Conservation (phyloP, 371 early-diverging fungal species). For the Blakeslea trispora region DNA sequence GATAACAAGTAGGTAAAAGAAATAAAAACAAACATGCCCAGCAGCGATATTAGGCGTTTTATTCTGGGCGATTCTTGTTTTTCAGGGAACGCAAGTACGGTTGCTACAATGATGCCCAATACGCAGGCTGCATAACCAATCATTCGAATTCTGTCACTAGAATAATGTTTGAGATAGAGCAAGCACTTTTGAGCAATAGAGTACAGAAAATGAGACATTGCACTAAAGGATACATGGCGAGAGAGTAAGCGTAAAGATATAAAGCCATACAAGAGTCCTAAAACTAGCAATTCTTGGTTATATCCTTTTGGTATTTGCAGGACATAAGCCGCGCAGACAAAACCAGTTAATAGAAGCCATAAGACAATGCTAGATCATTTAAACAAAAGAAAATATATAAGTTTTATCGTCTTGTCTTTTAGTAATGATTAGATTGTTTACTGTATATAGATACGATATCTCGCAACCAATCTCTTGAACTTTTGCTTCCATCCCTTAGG, state of each 20-base stretch:
- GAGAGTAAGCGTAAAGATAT: conserved; percentile 32
- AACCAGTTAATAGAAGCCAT: conserved; percentile 32
- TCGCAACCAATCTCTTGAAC: no score
- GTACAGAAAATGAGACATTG: conserved; percentile 28
- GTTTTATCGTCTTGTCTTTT: no score
- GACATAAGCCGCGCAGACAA: conserved; percentile 26
- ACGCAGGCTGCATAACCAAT: conserved; percentile 58
- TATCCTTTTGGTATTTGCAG: conserved; percentile 39
- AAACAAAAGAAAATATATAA: background rate
- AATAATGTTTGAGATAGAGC: background rate
- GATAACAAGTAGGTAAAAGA: conserved; percentile 53
- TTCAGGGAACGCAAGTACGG: conserved; percentile 54
- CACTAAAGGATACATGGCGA: conserved; percentile 29
- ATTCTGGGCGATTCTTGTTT: conserved; percentile 55
- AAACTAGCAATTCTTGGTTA: conserved; percentile 28
- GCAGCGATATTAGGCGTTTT: conserved; percentile 70
- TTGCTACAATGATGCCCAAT: conserved; percentile 47
- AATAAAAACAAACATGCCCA: conserved; percentile 68
- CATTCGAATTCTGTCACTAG: conserved; percentile 10
- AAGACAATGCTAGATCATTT: conserved; percentile 1
- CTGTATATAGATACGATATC: no score
- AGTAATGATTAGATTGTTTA: no score
- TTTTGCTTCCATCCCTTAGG: no score
- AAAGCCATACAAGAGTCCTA: conserved; percentile 34
- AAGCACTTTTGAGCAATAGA: background rate